Conservation (phyloP, 2,329 filamentous ascomycete genomes). For the Arthrobotrys iridis region DNA sequence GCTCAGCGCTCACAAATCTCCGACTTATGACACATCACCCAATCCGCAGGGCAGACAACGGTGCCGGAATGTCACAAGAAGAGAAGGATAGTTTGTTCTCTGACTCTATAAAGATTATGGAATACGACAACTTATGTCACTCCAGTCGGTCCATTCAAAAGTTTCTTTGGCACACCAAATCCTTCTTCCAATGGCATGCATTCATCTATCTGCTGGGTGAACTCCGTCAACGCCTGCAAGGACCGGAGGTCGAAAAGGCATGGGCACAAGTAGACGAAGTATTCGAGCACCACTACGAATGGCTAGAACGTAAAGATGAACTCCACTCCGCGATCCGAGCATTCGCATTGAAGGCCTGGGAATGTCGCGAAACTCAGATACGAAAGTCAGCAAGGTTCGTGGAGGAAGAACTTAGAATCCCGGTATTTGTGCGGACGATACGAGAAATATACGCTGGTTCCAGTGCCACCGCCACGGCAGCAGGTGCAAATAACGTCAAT, state of each 20-base stretch:
- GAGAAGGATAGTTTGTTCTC: constrained; percentile 58
- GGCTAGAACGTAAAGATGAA: constrained; percentile 58
- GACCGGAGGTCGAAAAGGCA: constrained; percentile 56
- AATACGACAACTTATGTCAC: constrained; percentile 60
- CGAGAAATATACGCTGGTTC: constrained; percentile 4
- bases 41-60: constrained; percentile 55
- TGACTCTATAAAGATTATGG: constrained; percentile 61
- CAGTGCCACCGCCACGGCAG: not conserved
- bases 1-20: constrained; percentile 59
- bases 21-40: constrained; percentile 59
- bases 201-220: constrained; percentile 60
- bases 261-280: constrained; percentile 59
- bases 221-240: constrained; percentile 57
- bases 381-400: constrained; percentile 5
- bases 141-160: constrained; percentile 56
- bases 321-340: constrained; percentile 59
- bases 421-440: constrained; percentile 28
- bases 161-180: constrained; percentile 60
- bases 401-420: constrained; percentile 2
- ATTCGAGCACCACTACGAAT: constrained; percentile 59
- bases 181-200: constrained; percentile 61
- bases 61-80: constrained; percentile 57
- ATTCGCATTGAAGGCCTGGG: constrained; percentile 61
- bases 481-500: not conserved
- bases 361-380: constrained; percentile 41